Evolutionary conservation across 2,329 filamentous ascomycete species (phyloP).

Genomic region (Sporothrix curviconia): DNA sequence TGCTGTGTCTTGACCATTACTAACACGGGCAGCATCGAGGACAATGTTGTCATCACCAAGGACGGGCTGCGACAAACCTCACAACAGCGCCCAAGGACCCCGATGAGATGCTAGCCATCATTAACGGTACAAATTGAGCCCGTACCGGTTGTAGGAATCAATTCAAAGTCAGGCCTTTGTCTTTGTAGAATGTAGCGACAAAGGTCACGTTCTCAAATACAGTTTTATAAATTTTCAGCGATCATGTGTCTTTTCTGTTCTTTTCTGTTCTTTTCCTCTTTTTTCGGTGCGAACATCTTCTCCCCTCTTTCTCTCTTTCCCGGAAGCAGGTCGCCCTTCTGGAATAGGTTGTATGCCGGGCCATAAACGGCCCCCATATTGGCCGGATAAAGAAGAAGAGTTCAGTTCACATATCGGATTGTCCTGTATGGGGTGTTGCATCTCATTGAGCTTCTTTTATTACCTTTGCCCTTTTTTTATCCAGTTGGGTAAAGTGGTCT

Average conservation of each 20-base stretch:
- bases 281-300: too few species aligned
- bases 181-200: too few species aligned
- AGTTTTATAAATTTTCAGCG: too few species aligned
- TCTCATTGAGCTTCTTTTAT: not conserved
- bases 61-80: conserved; percentile 55
- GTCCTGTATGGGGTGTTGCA: not conserved
- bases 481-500: not conserved
- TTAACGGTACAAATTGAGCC: too few species aligned
- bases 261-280: not conserved
- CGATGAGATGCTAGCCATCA: conserved; percentile 50
- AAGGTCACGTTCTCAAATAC: too few species aligned
- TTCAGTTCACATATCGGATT: too few species aligned
- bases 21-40: conserved; percentile 47
- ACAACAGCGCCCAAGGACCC: conserved; percentile 59
- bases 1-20: not conserved
- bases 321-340: not conserved
- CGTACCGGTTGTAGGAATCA: too few species aligned
- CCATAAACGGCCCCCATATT: not conserved
- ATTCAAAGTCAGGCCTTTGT: too few species aligned
- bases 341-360: not conserved
- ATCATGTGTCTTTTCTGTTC: not conserved
- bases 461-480: not conserved
- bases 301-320: too few species aligned
- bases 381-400: conserved; percentile 6
- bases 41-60: conserved; percentile 59